Evolutionary conservation across 768 basidiomycete genomes (phyloP), one percentile per base, ranked within the genome.

Genomic region (Phylloporus rhodoxanthus): DNA sequence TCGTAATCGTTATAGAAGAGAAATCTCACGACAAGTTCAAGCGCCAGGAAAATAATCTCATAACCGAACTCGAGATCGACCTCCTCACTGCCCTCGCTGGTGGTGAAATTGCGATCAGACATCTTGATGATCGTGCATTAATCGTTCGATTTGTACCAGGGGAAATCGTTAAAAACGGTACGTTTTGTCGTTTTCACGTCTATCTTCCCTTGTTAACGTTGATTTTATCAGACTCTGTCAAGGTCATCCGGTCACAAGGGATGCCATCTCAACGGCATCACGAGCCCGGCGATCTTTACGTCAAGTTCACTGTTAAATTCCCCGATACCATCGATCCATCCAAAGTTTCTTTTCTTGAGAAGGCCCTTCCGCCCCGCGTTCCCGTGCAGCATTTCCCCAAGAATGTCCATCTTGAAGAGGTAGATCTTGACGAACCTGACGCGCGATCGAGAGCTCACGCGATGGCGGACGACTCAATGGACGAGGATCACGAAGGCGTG

Each of bases 251-350:
- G 43, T 90, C 88, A 5, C 94, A 98, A 72, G 96, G 96, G 54
- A 99, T 99, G 96, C 96, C 95, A 11, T 97, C 96, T 44, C 89
- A 89, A 68, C 84, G 96, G 53, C 95, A 98, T 71, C 96, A 98
- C 71, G 93, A 99, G 65, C 80, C 84, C 34, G 96, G 96, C 33
- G 92, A 98, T 70, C 79, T 99, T 52, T 92, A 81, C 66, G 78
- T 99, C 69, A 87, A 84, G 64, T 71, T 98, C 58, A 75, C 76
- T 54, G 89, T 99, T 63, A 81, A 76, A 51, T 99, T 98, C 82
- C 96, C 96, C 32, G 89, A 92, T 26, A 63, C 70, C 48, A 79
- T 99, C 67, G 79, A 86, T 51, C 73, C 81, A 28, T 72, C 75
- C 28, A 71, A 74, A 32, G 84, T 92, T 58, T 75, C 78, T 17